A percentile compares a stretch with the other conserved stretches of the same genome.
phyloP scores from a whole-genome alignment of 305 asterid species.

The Salvia sclarea region DNA sequence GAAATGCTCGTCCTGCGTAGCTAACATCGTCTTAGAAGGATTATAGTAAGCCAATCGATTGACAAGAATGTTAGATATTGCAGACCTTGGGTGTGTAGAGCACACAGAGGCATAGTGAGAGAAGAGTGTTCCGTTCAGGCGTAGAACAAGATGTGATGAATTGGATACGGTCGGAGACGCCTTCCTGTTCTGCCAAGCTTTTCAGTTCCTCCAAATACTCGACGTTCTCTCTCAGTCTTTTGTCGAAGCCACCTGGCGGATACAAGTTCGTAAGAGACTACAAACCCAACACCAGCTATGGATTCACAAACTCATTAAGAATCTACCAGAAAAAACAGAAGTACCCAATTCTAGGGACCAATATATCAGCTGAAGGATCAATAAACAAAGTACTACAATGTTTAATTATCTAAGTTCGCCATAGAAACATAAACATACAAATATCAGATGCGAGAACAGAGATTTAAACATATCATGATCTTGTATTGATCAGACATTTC shows the following conservation, averaged over 20 bases:
- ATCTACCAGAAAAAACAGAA: not conserved
- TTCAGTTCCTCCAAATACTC: conserved; percentile 83
- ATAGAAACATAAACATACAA: not conserved
- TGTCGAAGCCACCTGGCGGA: conserved; percentile 79
- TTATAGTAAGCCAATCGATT: not conserved
- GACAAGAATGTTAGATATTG: not conserved
- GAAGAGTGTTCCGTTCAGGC: conserved; percentile 71
- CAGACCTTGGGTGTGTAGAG: conserved; percentile 86
- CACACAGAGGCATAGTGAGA: conserved; percentile 76
- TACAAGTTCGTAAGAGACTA: not conserved
- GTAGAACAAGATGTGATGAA: conserved; percentile 91
- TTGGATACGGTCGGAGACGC: conserved; percentile 57
- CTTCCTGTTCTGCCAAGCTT: conserved; percentile 66
- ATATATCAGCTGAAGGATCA: not conserved
- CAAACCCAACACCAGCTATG: not conserved
- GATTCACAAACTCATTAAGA: not conserved
- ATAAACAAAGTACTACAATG: not conserved
- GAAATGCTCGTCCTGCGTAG: conserved; percentile 80
- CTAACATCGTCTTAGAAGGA: not conserved
- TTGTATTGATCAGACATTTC: not conserved
- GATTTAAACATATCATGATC: not conserved
- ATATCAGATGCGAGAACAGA: not conserved
- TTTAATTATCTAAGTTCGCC: not conserved
- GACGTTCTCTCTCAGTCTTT: conserved; percentile 80
- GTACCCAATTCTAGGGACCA: not conserved